These are phyloP conservation scores for Cyclotella choctawhatcheeana DNA, from an alignment of 108 stramenopile species.

Conservation along the genomic window DNA sequence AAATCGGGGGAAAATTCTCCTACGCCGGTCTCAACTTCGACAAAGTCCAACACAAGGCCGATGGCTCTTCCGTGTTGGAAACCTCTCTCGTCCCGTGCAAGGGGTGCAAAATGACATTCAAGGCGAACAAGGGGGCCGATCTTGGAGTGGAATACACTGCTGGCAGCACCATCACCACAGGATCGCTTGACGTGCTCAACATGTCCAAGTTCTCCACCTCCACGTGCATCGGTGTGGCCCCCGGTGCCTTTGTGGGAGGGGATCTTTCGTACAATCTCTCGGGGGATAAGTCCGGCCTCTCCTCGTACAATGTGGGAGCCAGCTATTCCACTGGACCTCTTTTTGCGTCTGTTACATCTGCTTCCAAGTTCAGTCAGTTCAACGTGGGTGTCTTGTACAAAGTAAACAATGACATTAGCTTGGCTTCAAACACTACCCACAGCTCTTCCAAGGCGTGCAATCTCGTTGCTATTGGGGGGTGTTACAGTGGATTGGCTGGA, in stretches of 20 bases:
- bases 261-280: conserved; percentile 86
- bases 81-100: conserved; percentile 80
- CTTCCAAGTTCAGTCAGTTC: conserved; percentile 78
- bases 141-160: conserved; percentile 86
- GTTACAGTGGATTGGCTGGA: conserved; percentile 68
- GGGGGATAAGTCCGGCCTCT: conserved; percentile 74
- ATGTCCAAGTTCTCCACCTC: conserved; percentile 85
- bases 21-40: conserved; percentile 91
- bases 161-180: conserved; percentile 79
- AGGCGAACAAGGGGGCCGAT: conserved; percentile 91
- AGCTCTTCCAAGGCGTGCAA: conserved; percentile 72
- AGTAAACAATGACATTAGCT: conserved; percentile 76
- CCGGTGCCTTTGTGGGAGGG: conserved; percentile 85
- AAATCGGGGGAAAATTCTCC: conserved; percentile 87
- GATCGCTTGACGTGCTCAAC: conserved; percentile 80
- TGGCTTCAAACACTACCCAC: conserved; percentile 85
- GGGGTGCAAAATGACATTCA: conserved; percentile 84
- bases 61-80: conserved; percentile 86
- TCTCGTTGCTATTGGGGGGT: conserved; percentile 72
- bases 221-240: conserved; percentile 74
- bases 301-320: conserved; percentile 82
- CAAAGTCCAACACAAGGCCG: conserved; percentile 86
- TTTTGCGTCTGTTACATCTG: conserved; percentile 75
- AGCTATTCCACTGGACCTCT: conserved; percentile 83
- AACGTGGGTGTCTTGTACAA: conserved; percentile 87